A percentile compares a stretch with the other conserved stretches of the same genome.
phyloP scores from a whole-genome alignment of 1,284 basidiomycete genomes.

The Naganishia cerealis region DNA sequence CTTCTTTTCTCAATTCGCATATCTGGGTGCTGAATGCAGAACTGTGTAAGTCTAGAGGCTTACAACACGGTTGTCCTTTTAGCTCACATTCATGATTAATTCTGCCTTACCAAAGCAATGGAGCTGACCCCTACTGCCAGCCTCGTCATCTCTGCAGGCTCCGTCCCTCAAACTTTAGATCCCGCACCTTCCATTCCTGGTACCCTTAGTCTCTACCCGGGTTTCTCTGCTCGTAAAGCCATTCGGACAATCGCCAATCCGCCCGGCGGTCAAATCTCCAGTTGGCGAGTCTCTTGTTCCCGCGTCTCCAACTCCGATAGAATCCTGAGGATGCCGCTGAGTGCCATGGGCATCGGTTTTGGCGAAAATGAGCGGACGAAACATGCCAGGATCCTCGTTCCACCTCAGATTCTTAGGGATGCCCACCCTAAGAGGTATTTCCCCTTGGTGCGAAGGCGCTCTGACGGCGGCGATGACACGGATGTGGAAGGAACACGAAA shows the following conservation, averaged over 20 bases:
- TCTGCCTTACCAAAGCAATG: not conserved
- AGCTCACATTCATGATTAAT: not conserved
- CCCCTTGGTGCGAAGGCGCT: not conserved
- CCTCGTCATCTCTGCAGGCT: not conserved
- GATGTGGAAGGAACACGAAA: not conserved
- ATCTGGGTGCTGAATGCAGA: not conserved
- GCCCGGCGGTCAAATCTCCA: not conserved
- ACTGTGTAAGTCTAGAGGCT: conserved; percentile 6
- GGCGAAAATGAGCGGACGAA: conserved; percentile 13
- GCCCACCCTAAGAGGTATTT: not conserved
- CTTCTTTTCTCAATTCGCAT: not conserved
- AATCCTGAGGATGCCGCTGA: conserved; percentile 4
- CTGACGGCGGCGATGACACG: not conserved
- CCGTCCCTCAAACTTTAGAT: not conserved
- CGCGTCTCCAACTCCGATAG: not conserved
- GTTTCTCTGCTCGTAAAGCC: conserved; percentile 12
- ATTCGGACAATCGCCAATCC: not conserved
- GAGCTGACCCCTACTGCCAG: not conserved
- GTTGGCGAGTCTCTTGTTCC: conserved; percentile 3
- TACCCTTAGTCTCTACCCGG: conserved; percentile 21
- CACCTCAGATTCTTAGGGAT: not conserved
- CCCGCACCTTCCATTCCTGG: conserved; percentile 14
- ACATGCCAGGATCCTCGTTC: conserved; percentile 11
- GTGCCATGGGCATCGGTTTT: conserved; percentile 25
- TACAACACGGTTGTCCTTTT: no score